Base-by-base conservation (phyloP, 176 grass and related monocot genomes). In the Poa annua region DNA sequence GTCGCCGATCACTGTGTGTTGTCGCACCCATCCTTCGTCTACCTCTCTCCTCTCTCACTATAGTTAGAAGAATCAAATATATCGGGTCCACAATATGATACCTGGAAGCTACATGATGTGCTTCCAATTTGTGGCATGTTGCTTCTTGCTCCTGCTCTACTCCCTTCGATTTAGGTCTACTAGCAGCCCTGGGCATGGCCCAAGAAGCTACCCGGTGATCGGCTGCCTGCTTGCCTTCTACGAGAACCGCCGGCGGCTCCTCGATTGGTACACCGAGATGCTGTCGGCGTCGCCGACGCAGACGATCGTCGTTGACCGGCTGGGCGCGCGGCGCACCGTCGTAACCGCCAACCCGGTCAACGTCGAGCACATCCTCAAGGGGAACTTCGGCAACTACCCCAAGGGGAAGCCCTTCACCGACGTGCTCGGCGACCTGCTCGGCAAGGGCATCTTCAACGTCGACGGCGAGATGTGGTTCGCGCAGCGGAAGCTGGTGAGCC, bases 401-500 rank as follows among this genome's bases (percentile, higher is more conserved):
- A 98, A 98, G 73, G 96, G 96, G 8, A 85, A 83, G 64, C 88
- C 90, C 0, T 98, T 98, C 86, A 98, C 96, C 20, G 92, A 91
- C 54, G 86, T 98, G 35, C 96, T 98, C 62, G 96, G 96, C 61
- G 92, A 98, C 81, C 86, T 98, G 1, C 92, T 98, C 8, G 96
- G 96, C 8, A 76, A 45, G 8, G 96, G 96, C 24, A 98, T 98
- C 91, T 98, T 98, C 89, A 98, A 95, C 88, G 82, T 90, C 41
- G 96, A 98, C 89, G 90, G 96, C 80, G 85, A 90, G 54, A 56
- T 80, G 35, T 98, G 96, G 96, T 88, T 76, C 81, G 72, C 77
- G 7, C 96, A 98, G 91, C 78, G 92, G n/a, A 98, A 98, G 90
- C 85, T 98, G 3, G 84, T 90, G 16, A 95, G 92, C 90, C 96